phyloP scores from a whole-genome alignment of 2,329 filamentous ascomycete genomes.

The Ascochyta pisi region DNA sequence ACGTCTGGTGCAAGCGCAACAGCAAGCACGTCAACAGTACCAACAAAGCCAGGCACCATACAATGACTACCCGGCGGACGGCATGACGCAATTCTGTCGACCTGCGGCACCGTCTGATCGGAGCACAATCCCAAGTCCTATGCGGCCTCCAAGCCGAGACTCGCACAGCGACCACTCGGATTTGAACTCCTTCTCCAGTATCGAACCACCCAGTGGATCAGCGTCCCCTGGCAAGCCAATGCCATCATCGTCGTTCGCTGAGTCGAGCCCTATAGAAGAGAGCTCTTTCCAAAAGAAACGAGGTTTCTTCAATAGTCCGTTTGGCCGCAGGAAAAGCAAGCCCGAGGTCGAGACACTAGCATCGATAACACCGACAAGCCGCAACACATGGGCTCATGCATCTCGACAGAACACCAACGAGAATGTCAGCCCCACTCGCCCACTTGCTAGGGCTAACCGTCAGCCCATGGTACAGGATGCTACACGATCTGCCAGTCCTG shows the following conservation, averaged over 20 bases:
- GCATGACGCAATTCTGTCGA: conserved; percentile 97
- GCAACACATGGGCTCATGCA: conserved; percentile 62
- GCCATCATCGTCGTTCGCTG: conserved; percentile 28
- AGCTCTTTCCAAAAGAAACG: conserved; percentile 72
- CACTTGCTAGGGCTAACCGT: conserved; percentile 39
- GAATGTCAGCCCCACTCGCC: conserved; percentile 54
- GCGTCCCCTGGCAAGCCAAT: conserved; percentile 73
- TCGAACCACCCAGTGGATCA: conserved; percentile 77
- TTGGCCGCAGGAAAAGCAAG: conserved; percentile 85
- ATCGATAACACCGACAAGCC: conserved; percentile 48
- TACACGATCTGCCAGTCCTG: conserved; percentile 59
- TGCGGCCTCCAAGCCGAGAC: conserved; percentile 81
- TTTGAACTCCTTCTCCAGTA: conserved; percentile 85
- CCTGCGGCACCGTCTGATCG: conserved; percentile 73
- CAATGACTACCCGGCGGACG: conserved; percentile 91
- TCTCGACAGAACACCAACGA: conserved; percentile 44
- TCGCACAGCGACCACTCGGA: conserved; percentile 91
- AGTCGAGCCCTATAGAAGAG: conserved; percentile 38
- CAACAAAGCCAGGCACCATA: conserved; percentile 74
- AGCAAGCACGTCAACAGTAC: conserved; percentile 48
- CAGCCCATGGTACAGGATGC: conserved; percentile 39
- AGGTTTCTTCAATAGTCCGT: conserved; percentile 92
- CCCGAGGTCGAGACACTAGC: conserved; percentile 71
- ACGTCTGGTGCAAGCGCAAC: conserved; percentile 45
- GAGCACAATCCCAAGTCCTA: conserved; percentile 71